phyloP scores from a whole-genome alignment of 495 filamentous ascomycete species.

The Podospora australis region DNA sequence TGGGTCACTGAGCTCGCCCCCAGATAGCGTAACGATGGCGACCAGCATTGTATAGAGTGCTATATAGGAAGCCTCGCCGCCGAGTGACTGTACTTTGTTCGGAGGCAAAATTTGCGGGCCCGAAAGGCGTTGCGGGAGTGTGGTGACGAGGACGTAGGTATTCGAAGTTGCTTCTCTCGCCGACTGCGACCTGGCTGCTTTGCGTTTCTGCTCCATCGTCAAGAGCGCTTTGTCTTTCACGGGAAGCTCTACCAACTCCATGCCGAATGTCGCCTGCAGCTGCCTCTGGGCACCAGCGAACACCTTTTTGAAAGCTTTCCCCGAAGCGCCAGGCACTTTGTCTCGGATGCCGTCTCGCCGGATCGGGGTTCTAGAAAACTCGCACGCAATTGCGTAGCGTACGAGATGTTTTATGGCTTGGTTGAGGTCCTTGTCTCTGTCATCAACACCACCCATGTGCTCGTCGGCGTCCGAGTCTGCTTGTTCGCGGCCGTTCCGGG shows the following conservation, averaged over 20 bases:
- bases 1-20: constrained; percentile 64
- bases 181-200: constrained; percentile 38
- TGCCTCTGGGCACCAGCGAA: constrained; percentile 62
- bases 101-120: constrained; percentile 60
- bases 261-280: constrained; percentile 65
- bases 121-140: constrained; percentile 60
- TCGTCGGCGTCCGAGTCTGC: constrained; percentile 32
- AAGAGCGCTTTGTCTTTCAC: constrained; percentile 80
- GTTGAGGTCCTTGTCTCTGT: constrained; percentile 30
- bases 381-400: constrained; percentile 81
- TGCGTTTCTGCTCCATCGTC: constrained; percentile 65
- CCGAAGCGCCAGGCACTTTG: too few species aligned
- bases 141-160: constrained; percentile 68
- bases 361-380: constrained; percentile 75
- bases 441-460: constrained; percentile 30
- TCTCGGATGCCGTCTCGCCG: constrained; percentile 69
- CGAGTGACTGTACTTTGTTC: constrained; percentile 53
- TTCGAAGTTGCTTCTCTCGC: constrained; percentile 49
- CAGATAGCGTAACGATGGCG: constrained; percentile 61
- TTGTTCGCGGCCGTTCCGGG: constrained; percentile 7
- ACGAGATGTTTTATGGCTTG: constrained; percentile 84
- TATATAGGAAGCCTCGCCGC: constrained; percentile 68
- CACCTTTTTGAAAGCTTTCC: constrained; percentile 56
- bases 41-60: constrained; percentile 76
- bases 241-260: constrained; percentile 81